Evolutionary conservation across 306 rosid species (phyloP), one percentile per base, ranked within the genome.

Genomic region (Corylus avellana): DNA sequence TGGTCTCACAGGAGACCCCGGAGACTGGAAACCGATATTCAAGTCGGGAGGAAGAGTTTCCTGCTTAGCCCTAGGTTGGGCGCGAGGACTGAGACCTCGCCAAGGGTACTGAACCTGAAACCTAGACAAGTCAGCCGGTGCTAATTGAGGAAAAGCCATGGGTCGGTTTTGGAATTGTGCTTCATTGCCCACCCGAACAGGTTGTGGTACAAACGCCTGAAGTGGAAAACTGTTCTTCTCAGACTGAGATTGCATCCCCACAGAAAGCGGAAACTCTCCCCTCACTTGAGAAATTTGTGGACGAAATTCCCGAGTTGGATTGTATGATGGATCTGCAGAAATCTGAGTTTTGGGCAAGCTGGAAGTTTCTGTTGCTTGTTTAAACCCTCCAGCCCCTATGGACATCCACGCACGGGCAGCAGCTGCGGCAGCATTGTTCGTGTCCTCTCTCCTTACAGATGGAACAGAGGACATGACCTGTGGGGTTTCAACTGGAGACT

Each of bases 351-450:
- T 90, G 11, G 97, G 88, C 77, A 89, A 84, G 32, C 85, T 80
- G 16, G 89, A 85, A 86, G 46, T 89, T 44, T 93, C 98, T 27
- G 87, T 80, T 25, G 88, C 91, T 78, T 87, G 95, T 84, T 89
- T 96, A 85, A 90, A 91, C 10, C 94, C 92, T 82, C 93, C 97
- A 39, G 97, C 96, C 59, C 99, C 99, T 35, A 93, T 84, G 13
- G 99, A 93, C 98, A 96, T 96, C 99, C 99, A 96, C 55, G 97
- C 99, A 29, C 96, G 97, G 46, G 99, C 97, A 74, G 99, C 94
- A 44, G 91, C 92, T 8, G 95, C 97, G 8, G 98, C 88, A 59
- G 99, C 98, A 81, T 84, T 96, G 85, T 81, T 76, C 0, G 83
- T 68, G 77, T 90, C 92, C 48, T 89, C 96, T 80, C 92, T 87